These are phyloP conservation scores for Trypanosoma lewisi DNA, from an alignment of 208 protist species.

Conservation along the genomic window DNA sequence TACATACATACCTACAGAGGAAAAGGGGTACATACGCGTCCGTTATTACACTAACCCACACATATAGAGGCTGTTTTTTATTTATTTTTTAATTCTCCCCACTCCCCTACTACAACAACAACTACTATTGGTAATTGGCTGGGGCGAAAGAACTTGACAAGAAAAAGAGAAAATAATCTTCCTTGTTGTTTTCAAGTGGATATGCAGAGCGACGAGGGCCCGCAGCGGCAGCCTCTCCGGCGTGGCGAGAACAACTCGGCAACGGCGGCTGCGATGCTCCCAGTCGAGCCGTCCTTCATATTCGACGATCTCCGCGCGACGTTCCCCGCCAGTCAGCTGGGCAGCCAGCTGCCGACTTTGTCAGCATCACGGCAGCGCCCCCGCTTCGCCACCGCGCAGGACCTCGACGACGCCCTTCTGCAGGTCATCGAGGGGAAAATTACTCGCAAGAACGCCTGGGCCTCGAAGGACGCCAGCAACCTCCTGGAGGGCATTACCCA, in stretches of 20 bases:
- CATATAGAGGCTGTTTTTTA: too few relatives aligned
- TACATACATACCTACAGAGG: neutral
- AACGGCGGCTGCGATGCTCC: slow-evolving; percentile 13
- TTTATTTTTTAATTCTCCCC: too few relatives aligned
- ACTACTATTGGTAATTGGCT: too few relatives aligned
- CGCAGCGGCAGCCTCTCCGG: slow-evolving; percentile 18
- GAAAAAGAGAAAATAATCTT: slow-evolving; percentile 4
- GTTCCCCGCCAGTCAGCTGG: slow-evolving; percentile 4
- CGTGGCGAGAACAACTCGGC: slow-evolving; percentile 19
- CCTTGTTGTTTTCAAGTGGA: neutral
- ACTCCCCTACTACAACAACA: too few relatives aligned
- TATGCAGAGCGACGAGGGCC: slow-evolving; percentile 6
- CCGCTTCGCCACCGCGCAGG: slow-evolving; percentile 81
- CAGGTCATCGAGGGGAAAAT: slow-evolving; percentile 90
- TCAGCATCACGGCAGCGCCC: slow-evolving; percentile 62
- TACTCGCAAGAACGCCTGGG: slow-evolving; percentile 89
- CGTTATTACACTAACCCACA: too few relatives aligned
- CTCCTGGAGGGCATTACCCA: slow-evolving; percentile 88
- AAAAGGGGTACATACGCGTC: slow-evolving; percentile 3
- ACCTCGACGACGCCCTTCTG: slow-evolving; percentile 82
- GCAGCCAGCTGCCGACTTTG: slow-evolving; percentile 16
- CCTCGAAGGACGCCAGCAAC: slow-evolving; percentile 81
- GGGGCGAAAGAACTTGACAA: slow-evolving; percentile 1
- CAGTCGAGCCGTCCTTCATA: slow-evolving; percentile 52
- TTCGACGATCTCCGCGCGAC: slow-evolving; percentile 48